These are phyloP conservation scores for Russula ochroleuca DNA, from an alignment of 768 basidiomycete species.

Conservation along the genomic window DNA sequence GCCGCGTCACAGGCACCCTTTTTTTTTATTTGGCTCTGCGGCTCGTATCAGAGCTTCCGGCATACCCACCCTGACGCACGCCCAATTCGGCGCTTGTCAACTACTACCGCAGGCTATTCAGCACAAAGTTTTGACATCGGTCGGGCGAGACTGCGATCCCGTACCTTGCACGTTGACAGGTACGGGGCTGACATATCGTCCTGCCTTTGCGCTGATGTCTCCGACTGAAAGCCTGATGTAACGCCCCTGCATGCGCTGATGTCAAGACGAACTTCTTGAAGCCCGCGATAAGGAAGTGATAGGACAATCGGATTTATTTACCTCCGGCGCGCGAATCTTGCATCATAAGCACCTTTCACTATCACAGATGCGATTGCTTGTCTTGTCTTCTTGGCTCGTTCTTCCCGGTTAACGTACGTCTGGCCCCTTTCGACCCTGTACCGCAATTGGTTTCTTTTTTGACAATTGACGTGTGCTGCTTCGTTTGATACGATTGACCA, in stretches of 20 bases:
- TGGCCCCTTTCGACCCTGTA: slow-evolving; percentile 2
- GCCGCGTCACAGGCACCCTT: slow-evolving; percentile 22
- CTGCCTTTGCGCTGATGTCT: background rate
- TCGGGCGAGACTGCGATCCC: too few species aligned
- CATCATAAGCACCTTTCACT: slow-evolving; percentile 17
- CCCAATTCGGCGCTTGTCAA: background rate
- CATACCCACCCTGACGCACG: background rate
- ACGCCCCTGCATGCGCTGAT: background rate
- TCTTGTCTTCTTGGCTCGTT: background rate
- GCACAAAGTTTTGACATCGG: slow-evolving; percentile 15
- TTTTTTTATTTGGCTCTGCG: background rate
- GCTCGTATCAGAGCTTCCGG: background rate
- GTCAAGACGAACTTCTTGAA: background rate
- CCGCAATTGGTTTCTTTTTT: background rate
- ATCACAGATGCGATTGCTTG: background rate
- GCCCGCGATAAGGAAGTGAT: background rate
- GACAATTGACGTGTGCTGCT: slow-evolving; percentile 1
- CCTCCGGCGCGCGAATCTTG: slow-evolving; percentile 6
- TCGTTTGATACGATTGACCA: slow-evolving; percentile 9
- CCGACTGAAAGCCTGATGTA: background rate
- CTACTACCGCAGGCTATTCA: background rate
- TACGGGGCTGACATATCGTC: background rate
- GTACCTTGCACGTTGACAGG: background rate
- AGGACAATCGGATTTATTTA: slow-evolving; percentile 18
- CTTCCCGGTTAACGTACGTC: slow-evolving; percentile 8